Evolutionary conservation across 2,329 filamentous ascomycete species (phyloP).

Genomic region (Beauveria pseudobassiana): DNA sequence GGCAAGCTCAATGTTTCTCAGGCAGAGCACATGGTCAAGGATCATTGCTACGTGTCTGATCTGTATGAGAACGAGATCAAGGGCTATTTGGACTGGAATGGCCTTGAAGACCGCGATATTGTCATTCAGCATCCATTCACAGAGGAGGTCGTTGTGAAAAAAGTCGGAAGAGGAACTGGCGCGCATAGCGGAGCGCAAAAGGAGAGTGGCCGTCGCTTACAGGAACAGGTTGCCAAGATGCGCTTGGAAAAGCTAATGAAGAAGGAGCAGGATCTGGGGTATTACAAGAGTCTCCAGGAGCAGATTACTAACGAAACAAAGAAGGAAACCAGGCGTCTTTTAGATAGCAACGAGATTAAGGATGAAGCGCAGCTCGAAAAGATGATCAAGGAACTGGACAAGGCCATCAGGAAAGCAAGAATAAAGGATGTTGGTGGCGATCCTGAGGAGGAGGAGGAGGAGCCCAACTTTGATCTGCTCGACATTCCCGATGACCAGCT

Average conservation of each 20-base stretch:
- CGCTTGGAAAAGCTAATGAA: constrained; percentile 88
- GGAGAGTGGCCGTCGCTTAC: constrained; percentile 82
- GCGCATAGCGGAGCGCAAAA: constrained; percentile 88
- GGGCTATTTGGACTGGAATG: constrained; percentile 80
- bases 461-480: constrained; percentile 78
- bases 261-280: constrained; percentile 92
- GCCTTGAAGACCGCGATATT: constrained; percentile 79
- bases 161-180: constrained; percentile 94
- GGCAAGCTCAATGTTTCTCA: constrained; percentile 81
- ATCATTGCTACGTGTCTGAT: constrained; percentile 83
- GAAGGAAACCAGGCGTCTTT: constrained; percentile 78
- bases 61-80: constrained; percentile 75
- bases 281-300: constrained; percentile 76
- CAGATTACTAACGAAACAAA: constrained; percentile 71
- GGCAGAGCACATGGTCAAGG: constrained; percentile 76
- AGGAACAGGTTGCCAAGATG: constrained; percentile 97
- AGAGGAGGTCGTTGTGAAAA: constrained; percentile 82
- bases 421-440: constrained; percentile 88
- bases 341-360: constrained; percentile 87
- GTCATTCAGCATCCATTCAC: constrained; percentile 91
- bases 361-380: constrained; percentile 82
- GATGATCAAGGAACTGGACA: constrained; percentile 81
- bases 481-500: constrained; percentile 87
- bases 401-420: constrained; percentile 78
- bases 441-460: constrained; percentile 72